Percentiles rank a stretch among this genome's conserved stretches.
Conservation (phyloP, 2,329 filamentous ascomycete genomes). For the Aureobasidium lini region DNA sequence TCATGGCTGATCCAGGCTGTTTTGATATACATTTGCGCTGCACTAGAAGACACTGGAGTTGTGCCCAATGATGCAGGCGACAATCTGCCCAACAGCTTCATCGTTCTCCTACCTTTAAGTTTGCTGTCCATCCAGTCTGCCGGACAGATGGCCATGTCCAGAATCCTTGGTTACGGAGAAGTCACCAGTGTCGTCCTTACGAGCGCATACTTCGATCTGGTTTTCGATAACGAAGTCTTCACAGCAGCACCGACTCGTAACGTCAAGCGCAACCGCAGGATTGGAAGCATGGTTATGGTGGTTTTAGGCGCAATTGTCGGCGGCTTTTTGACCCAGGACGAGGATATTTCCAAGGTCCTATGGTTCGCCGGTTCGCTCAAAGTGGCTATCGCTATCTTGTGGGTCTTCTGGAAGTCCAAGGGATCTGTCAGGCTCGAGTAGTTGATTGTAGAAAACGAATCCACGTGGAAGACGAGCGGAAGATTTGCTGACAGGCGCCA, state of each 20-base stretch:
- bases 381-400: constrained; percentile 30
- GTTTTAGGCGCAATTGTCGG: constrained; percentile 48
- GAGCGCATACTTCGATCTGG: constrained; percentile 74
- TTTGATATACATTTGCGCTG: constrained; percentile 33
- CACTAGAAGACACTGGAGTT: constrained; percentile 34
- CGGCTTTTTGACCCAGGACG: constrained; percentile 47
- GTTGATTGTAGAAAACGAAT: background rate
- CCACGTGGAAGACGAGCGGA: background rate
- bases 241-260: constrained; percentile 33
- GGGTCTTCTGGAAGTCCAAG: constrained; percentile 33
- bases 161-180: constrained; percentile 60
- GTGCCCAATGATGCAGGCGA: constrained; percentile 29
- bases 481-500: background rate
- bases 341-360: constrained; percentile 44
- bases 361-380: constrained; percentile 41
- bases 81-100: constrained; percentile 36
- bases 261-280: constrained; percentile 46
- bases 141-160: constrained; percentile 68
- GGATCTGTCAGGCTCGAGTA: constrained; percentile 11
- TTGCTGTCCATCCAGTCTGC: constrained; percentile 69
- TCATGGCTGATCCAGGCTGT: constrained; percentile 35
- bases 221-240: constrained; percentile 55
- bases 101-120: constrained; percentile 57
- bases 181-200: constrained; percentile 74
- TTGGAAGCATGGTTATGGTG: constrained; percentile 44